Conservation (phyloP, 345 rosid species). For the Mercurialis annua region DNA sequence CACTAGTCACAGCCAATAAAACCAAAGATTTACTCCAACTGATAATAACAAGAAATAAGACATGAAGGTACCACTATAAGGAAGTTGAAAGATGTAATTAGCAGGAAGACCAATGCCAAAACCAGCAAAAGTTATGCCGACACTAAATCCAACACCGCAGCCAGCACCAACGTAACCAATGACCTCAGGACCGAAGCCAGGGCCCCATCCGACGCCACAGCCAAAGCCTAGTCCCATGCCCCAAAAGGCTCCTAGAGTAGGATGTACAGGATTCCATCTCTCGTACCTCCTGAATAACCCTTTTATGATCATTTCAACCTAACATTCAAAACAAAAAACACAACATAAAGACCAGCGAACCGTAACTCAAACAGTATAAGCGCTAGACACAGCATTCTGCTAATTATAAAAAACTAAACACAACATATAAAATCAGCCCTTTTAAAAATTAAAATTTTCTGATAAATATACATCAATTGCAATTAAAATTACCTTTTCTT, state of each 20-base stretch:
- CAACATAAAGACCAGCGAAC: too few relatives aligned
- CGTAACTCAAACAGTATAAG: too few relatives aligned
- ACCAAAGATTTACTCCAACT: not conserved
- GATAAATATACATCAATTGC: too few relatives aligned
- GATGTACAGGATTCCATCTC: constrained; percentile 95
- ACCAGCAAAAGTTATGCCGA: constrained; percentile 81
- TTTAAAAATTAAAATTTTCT: too few relatives aligned
- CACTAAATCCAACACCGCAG: constrained; percentile 85
- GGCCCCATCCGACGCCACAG: constrained; percentile 97
- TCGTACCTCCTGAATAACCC: constrained; percentile 71
- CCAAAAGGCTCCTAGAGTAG: constrained; percentile 87
- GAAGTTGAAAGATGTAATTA: constrained; percentile 48
- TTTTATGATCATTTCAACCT: constrained; percentile 72
- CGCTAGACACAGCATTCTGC: too few relatives aligned
- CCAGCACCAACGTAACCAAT: constrained; percentile 91
- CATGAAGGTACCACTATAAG: constrained; percentile 48
- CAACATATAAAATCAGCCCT: too few relatives aligned
- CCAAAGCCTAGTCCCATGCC: constrained; percentile 93
- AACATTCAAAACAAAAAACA: not conserved
- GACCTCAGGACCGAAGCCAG: constrained; percentile 94
- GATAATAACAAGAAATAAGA: not conserved
- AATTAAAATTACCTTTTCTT: too few relatives aligned
- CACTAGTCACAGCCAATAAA: not conserved
- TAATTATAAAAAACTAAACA: too few relatives aligned
- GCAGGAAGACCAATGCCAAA: constrained; percentile 90